Percentiles rank a stretch among this genome's conserved stretches.
Evolutionary conservation across 2,329 filamentous ascomycete species (phyloP).

Genomic region (Phialemonium atrogriseum): DNA sequence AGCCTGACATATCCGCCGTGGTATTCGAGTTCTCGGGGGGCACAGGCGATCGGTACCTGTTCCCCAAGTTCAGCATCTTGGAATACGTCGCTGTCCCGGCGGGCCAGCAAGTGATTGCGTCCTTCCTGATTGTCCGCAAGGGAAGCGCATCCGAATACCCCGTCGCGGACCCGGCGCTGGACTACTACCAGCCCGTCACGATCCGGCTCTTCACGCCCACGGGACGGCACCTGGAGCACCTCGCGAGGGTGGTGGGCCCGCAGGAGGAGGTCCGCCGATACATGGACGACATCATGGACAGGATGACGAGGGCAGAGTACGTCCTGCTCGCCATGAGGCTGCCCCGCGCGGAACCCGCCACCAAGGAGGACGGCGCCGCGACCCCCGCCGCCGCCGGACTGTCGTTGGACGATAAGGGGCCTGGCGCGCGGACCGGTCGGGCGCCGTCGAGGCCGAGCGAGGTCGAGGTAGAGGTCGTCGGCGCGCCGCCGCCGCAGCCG

Average conservation of each 20-base stretch:
- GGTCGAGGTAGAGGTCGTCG: constrained; percentile 2
- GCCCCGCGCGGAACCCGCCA: constrained; percentile 27
- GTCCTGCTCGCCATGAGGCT: constrained; percentile 59
- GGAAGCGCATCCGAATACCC: constrained; percentile 56
- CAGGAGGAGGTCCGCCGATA: constrained; percentile 55
- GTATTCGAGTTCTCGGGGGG: constrained; percentile 61
- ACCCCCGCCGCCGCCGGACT: constrained; percentile 19
- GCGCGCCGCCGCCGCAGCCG: constrained; percentile 6
- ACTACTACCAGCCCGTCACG: constrained; percentile 71
- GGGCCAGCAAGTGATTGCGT: constrained; percentile 58
- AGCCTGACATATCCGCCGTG: constrained; percentile 56
- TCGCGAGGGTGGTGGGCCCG: constrained; percentile 53
- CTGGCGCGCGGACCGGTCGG: too few species aligned
- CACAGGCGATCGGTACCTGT: constrained; percentile 66
- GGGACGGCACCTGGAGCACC: constrained; percentile 50
- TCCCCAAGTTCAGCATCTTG: constrained; percentile 70
- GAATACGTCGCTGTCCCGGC: constrained; percentile 49
- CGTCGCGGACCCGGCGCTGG: constrained; percentile 51
- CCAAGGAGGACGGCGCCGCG: constrained; percentile 23
- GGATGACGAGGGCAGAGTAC: constrained; percentile 60
- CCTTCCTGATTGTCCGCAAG: constrained; percentile 69
- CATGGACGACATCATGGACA: constrained; percentile 64
- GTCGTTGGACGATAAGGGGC: constrained; percentile 8
- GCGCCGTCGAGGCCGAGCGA: constrained; percentile 1
- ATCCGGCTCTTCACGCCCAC: constrained; percentile 48